Conservation (phyloP, 371 early-diverging fungal genomes). For the Rhizopus arrhizus region DNA sequence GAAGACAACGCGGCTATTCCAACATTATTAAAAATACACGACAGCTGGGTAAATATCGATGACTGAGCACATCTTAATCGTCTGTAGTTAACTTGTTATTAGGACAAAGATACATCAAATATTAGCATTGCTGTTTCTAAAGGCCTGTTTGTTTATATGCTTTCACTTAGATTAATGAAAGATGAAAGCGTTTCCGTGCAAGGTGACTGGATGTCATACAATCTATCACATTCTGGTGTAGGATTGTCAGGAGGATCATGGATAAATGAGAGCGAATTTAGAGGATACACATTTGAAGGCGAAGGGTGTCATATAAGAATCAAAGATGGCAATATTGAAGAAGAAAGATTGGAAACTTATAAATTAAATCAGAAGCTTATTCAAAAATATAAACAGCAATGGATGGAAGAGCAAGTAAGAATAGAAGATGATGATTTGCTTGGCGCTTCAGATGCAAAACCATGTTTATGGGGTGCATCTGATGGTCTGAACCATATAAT, state of each 20-base stretch:
- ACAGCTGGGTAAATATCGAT: slow-evolving; percentile 8
- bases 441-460: slow-evolving; percentile 21
- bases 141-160: slow-evolving; percentile 6
- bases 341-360: background rate
- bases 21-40: slow-evolving; percentile 15
- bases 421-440: slow-evolving; percentile 25
- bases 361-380: slow-evolving; percentile 10
- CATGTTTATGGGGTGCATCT: slow-evolving; percentile 20
- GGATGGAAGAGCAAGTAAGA: slow-evolving; percentile 29
- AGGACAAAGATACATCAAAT: background rate
- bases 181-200: background rate
- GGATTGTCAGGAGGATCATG: slow-evolving; percentile 26
- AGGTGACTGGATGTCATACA: slow-evolving; percentile 15
- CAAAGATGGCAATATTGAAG: slow-evolving; percentile 4
- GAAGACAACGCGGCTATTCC: slow-evolving; percentile 6
- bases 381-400: slow-evolving; percentile 26
- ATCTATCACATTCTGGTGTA: slow-evolving; percentile 10
- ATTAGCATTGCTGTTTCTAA: slow-evolving; percentile 25
- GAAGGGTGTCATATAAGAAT: slow-evolving; percentile 16
- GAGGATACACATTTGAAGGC: slow-evolving; percentile 24
- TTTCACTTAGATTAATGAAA: background rate
- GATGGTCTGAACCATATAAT: slow-evolving; percentile 10
- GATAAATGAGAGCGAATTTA: slow-evolving; percentile 10
- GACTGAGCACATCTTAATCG: background rate
- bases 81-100: background rate